These are phyloP conservation scores for Brassica balearica DNA, from an alignment of 441 rosid species.

Conservation along the genomic window DNA sequence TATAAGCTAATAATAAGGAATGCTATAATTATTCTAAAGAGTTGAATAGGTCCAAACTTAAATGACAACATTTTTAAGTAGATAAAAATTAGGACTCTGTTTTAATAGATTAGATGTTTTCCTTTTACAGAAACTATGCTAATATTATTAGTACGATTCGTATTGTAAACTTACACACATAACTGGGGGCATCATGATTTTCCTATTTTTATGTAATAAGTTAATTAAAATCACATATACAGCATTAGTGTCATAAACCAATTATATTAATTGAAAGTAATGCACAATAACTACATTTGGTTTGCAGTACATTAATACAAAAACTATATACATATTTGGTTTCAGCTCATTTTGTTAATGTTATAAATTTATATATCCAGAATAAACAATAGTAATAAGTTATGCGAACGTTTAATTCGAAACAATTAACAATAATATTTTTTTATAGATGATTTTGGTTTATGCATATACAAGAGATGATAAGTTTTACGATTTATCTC, in stretches of 20 bases:
- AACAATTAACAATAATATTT: background rate
- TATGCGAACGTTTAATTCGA: background rate
- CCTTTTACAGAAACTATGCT: background rate
- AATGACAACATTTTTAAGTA: too few species aligned
- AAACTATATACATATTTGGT: background rate
- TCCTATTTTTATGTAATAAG: background rate
- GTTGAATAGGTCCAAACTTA: too few species aligned
- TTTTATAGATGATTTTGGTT: background rate
- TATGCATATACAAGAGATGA: background rate
- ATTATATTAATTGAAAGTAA: background rate
- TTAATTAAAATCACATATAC: background rate
- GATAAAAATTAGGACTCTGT: too few species aligned
- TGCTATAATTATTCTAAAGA: too few species aligned
- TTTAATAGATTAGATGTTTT: too few species aligned
- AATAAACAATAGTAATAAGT: background rate
- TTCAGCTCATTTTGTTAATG: background rate
- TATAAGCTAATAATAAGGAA: too few species aligned
- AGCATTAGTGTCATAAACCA: background rate
- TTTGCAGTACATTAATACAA: background rate
- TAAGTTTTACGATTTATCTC: background rate
- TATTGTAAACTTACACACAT: background rate
- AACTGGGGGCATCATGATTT: background rate
- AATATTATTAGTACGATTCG: background rate
- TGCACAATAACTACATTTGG: background rate
- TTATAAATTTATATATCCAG: background rate